Evolutionary conservation across 1,284 basidiomycete species (phyloP).

Genomic region (Cryptococcus sp.): DNA sequence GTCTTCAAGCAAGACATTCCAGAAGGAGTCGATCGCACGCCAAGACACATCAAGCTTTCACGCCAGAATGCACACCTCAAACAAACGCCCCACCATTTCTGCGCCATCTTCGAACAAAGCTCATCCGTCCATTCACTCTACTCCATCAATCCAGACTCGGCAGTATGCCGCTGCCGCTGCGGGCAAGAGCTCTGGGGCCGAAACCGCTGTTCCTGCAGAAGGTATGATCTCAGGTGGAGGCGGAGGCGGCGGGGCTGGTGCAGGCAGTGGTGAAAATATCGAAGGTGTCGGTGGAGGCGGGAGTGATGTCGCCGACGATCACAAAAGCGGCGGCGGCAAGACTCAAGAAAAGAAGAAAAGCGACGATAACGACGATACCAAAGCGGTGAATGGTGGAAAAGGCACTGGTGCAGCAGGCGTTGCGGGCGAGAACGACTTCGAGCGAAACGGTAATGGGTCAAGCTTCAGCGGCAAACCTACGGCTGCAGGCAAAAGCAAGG

Average conservation of each 20-base stretch:
- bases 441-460: too few species aligned
- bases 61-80: conserved; percentile 12
- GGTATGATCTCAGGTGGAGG: conserved; percentile 16
- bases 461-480: too few species aligned
- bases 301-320: not conserved
- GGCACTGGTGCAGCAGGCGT: not conserved
- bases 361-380: not conserved
- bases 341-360: not conserved
- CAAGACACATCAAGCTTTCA: too few species aligned
- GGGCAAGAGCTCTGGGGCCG: not conserved
- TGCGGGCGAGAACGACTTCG: too few species aligned
- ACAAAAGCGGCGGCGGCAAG: not conserved
- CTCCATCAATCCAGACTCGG: conserved; percentile 12
- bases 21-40: too few species aligned
- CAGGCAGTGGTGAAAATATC: conserved; percentile 17
- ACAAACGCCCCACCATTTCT: conserved; percentile 17
- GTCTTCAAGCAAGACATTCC: too few species aligned
- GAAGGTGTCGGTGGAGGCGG: conserved; percentile 2
- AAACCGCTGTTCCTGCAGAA: conserved; percentile 10
- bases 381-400: not conserved
- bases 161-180: conserved; percentile 4
- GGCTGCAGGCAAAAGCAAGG: not conserved
- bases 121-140: conserved; percentile 19
- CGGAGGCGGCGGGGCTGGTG: conserved; percentile 18
- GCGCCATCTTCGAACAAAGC: conserved; percentile 2